These are phyloP conservation scores for Leccinum subgranulosum DNA, from an alignment of 768 basidiomycete genomes.

Conservation along the genomic window DNA sequence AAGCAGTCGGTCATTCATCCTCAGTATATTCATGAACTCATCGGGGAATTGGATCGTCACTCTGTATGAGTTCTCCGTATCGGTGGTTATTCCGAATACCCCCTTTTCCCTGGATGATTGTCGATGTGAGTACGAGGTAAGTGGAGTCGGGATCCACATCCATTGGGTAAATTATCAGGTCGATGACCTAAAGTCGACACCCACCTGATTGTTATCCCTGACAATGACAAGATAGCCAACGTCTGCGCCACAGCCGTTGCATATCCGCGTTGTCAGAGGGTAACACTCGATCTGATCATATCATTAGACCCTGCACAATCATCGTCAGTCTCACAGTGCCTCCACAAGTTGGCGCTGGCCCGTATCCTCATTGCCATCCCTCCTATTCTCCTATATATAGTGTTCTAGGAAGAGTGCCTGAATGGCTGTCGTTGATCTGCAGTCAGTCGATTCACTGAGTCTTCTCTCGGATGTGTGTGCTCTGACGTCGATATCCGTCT, in stretches of 20 bases:
- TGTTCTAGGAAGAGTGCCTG: slow-evolving; percentile 1
- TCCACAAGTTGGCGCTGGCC: not conserved
- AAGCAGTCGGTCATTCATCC: not conserved
- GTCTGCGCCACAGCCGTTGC: not conserved
- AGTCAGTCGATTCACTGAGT: not conserved
- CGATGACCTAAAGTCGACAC: slow-evolving; percentile 2
- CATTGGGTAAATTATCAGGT: slow-evolving; percentile 2
- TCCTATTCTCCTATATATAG: not conserved
- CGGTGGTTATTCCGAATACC: not conserved
- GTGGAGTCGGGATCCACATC: slow-evolving; percentile 2
- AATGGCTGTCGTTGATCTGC: not conserved
- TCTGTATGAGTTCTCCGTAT: not conserved
- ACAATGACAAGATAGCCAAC: slow-evolving; percentile 4
- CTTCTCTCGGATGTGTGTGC: not conserved
- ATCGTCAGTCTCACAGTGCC: slow-evolving; percentile 1
- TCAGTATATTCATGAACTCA: not conserved
- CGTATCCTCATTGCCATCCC: slow-evolving; percentile 2
- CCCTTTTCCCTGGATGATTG: not conserved
- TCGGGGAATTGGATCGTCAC: not conserved
- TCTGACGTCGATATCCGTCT: slow-evolving; percentile 1
- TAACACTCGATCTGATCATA: slow-evolving; percentile 12
- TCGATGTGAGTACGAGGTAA: not conserved
- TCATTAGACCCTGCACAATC: slow-evolving; percentile 20
- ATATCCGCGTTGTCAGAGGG: slow-evolving; percentile 17
- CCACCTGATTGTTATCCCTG: not conserved